phyloP scores from a whole-genome alignment of 2,329 filamentous ascomycete genomes.

The Stagonosporopsis chrysanthemi region DNA sequence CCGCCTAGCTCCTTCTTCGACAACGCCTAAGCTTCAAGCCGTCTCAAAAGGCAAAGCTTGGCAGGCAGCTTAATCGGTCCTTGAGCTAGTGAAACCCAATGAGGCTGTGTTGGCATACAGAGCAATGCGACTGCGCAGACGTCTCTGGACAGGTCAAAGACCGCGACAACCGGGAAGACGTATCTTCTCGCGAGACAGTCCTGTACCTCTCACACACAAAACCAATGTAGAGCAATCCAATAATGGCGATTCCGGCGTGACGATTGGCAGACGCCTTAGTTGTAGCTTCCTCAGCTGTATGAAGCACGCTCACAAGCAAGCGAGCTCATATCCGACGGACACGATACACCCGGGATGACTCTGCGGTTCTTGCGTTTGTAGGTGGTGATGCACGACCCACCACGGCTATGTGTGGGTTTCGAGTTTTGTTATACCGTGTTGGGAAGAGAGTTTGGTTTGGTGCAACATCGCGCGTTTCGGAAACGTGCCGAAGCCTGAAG shows the following conservation, averaged over 20 bases:
- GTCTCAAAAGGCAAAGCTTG: slow-evolving; percentile 35
- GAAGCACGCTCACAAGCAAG: slow-evolving; percentile 3
- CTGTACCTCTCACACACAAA: neutral
- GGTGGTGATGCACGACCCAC: slow-evolving; percentile 25
- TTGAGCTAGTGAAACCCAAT: slow-evolving; percentile 32
- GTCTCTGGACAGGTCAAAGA: neutral
- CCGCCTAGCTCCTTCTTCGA: slow-evolving; percentile 12
- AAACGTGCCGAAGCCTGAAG: slow-evolving; percentile 15
- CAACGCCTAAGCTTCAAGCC: slow-evolving; percentile 31
- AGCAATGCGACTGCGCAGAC: neutral
- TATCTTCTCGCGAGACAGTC: too few species aligned
- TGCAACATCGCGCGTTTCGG: slow-evolving; percentile 46
- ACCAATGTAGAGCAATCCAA: neutral
- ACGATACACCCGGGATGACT: slow-evolving; percentile 8
- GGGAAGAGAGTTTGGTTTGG: slow-evolving; percentile 31
- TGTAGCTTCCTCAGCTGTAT: neutral
- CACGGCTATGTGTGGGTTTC: slow-evolving; percentile 20
- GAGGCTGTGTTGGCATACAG: slow-evolving; percentile 21
- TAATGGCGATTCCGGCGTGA: neutral
- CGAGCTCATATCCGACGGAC: slow-evolving; percentile 8
- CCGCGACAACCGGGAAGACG: too few species aligned
- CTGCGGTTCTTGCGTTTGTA: slow-evolving; percentile 21
- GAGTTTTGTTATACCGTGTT: slow-evolving; percentile 34
- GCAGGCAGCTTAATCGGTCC: slow-evolving; percentile 28
- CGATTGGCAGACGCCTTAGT: neutral